Conservation (phyloP, 2,329 filamentous ascomycete species). For the Ambrosiella xylebori region DNA sequence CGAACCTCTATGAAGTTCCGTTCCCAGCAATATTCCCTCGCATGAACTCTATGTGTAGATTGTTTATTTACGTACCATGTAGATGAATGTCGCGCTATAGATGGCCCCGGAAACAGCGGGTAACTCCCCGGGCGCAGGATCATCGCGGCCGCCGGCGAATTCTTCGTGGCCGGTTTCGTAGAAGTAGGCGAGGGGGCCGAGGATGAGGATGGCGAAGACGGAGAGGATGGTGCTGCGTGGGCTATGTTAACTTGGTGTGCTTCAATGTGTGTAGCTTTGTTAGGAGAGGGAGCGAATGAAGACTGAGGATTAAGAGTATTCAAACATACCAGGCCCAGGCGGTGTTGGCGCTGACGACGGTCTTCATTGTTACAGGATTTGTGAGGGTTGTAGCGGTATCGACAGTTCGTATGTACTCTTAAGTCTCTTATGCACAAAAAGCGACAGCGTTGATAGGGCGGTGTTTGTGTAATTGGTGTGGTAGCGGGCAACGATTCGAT, state of each 20-base stretch:
- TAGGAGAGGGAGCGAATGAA: background rate
- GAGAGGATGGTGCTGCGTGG: slow-evolving; percentile 53
- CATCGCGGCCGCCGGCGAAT: slow-evolving; percentile 58
- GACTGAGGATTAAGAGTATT: background rate
- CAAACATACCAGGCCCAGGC: slow-evolving; percentile 77
- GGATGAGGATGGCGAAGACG: slow-evolving; percentile 46
- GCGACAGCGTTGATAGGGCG: too few species aligned
- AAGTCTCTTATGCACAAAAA: too few species aligned
- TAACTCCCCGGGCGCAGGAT: slow-evolving; percentile 53
- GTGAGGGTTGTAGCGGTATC: background rate
- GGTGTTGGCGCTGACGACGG: slow-evolving; percentile 76
- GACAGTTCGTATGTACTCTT: background rate
- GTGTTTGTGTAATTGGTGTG: too few species aligned
- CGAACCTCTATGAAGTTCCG: background rate
- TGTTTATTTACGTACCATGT: slow-evolving; percentile 47
- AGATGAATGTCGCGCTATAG: slow-evolving; percentile 76
- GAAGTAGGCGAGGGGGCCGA: slow-evolving; percentile 48
- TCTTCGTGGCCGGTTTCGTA: slow-evolving; percentile 69
- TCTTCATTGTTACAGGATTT: slow-evolving; percentile 58
- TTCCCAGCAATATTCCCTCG: background rate
- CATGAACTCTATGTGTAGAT: background rate
- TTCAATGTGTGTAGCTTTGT: background rate
- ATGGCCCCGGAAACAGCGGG: slow-evolving; percentile 67
- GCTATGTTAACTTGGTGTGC: background rate
- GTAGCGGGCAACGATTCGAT: too few species aligned